A percentile compares a stretch with the other conserved stretches of the same genome.
phyloP scores from a whole-genome alignment of 306 rosid species.

The Leucaena leucocephala region DNA sequence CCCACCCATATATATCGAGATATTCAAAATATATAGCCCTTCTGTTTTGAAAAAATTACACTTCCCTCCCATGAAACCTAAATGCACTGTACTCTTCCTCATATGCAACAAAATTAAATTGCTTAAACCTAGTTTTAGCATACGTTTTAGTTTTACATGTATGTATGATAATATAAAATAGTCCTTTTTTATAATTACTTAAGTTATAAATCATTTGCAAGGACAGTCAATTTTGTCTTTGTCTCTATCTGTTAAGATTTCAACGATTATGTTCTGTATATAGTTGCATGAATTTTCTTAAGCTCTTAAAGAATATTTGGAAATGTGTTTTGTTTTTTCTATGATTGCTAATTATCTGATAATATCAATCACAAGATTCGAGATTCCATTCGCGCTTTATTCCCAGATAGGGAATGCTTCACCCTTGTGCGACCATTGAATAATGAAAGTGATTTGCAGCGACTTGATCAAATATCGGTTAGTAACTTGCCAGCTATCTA shows the following conservation, averaged over 20 bases:
- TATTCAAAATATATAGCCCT: background rate
- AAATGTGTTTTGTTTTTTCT: background rate
- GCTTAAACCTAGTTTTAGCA: background rate
- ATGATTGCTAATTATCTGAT: conserved; percentile 40
- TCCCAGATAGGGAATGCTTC: conserved; percentile 97
- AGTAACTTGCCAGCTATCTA: conserved; percentile 33
- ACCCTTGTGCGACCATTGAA: conserved; percentile 92
- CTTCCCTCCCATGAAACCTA: background rate
- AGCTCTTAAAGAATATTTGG: conserved; percentile 2
- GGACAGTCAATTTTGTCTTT: background rate
- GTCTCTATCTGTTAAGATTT: background rate
- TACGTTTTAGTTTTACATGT: background rate
- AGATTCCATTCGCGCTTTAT: conserved; percentile 86
- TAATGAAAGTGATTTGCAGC: conserved; percentile 81
- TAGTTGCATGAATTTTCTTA: background rate
- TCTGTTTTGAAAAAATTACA: background rate
- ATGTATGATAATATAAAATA: background rate
- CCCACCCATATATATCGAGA: background rate
- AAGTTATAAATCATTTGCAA: background rate
- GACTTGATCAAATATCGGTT: conserved; percentile 84
- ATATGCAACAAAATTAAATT: background rate
- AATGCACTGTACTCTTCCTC: background rate
- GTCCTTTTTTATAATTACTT: background rate
- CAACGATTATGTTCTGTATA: background rate
- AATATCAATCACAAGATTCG: conserved; percentile 65